A percentile compares a stretch with the other conserved stretches of the same genome.
Conservation (phyloP, 805 yeast genomes). For the Starmerella floris region DNA sequence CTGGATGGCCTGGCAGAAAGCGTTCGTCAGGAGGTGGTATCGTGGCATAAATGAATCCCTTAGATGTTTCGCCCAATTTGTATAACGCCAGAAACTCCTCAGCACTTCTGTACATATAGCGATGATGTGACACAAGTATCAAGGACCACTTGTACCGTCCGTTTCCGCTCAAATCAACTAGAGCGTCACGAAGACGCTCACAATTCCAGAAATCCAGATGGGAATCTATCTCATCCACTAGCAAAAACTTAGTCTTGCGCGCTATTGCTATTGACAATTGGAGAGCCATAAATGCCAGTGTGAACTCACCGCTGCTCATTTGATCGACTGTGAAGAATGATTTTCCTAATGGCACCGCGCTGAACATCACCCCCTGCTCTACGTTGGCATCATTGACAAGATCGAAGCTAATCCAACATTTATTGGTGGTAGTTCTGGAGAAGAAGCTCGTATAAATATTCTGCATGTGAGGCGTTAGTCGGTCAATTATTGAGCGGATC, state of each 20-base stretch:
- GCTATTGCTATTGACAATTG: neutral
- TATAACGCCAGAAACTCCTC: neutral
- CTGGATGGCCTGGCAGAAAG: neutral
- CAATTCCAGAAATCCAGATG: too few species aligned
- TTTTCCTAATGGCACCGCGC: neutral
- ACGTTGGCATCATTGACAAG: neutral
- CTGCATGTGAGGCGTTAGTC: too few species aligned
- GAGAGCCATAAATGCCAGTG: neutral
- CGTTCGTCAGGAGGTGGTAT: too few species aligned
- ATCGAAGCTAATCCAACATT: neutral
- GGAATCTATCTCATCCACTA: conserved; percentile 2
- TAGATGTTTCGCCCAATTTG: neutral
- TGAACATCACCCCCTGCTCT: neutral
- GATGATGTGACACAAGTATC: neutral
- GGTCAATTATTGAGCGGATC: too few species aligned
- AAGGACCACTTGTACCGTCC: too few species aligned
- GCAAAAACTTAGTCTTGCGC: neutral
- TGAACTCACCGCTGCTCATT: conserved; percentile 2
- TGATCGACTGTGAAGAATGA: neutral
- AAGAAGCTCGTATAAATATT: too few species aligned
- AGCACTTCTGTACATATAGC: neutral
- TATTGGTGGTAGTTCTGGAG: neutral
- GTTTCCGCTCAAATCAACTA: too few species aligned
- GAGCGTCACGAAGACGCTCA: too few species aligned
- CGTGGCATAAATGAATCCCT: too few species aligned